Evolutionary conservation across 805 yeast species (phyloP).

Genomic region (Yamadazyma phyllophila): DNA sequence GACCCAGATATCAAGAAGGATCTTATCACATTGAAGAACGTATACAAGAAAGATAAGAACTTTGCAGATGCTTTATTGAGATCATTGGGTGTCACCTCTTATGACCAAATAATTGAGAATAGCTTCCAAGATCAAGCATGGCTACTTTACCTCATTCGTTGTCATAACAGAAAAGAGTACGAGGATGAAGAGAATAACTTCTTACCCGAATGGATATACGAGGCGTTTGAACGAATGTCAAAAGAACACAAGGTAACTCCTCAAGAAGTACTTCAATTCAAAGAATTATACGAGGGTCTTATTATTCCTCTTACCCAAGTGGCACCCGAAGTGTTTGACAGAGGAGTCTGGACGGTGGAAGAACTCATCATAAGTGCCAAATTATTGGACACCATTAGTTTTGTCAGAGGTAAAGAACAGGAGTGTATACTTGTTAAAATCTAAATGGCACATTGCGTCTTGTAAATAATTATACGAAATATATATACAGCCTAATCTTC

Average conservation of each 20-base stretch:
- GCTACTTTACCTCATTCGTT: slow-evolving; percentile 62
- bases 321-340: slow-evolving; percentile 57
- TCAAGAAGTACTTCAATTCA: slow-evolving; percentile 55
- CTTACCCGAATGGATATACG: slow-evolving; percentile 52
- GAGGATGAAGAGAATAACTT: slow-evolving; percentile 21
- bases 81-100: slow-evolving; percentile 55
- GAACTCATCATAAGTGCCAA: slow-evolving; percentile 50
- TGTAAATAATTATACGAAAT: slow-evolving; percentile 2
- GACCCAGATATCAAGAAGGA: slow-evolving; percentile 37
- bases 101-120: slow-evolving; percentile 48
- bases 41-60: slow-evolving; percentile 52
- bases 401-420: slow-evolving; percentile 43
- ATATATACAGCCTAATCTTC: slow-evolving; percentile 55
- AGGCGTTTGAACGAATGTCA: slow-evolving; percentile 35
- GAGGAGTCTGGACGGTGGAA: slow-evolving; percentile 49
- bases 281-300: slow-evolving; percentile 51
- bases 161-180: slow-evolving; percentile 44
- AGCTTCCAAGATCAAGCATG: slow-evolving; percentile 57
- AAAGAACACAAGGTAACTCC: slow-evolving; percentile 41
- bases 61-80: slow-evolving; percentile 55
- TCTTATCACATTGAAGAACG: slow-evolving; percentile 54
- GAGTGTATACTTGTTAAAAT: slow-evolving; percentile 39
- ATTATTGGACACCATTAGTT: slow-evolving; percentile 51
- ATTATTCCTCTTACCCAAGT: slow-evolving; percentile 47
- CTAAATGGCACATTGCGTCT: not conserved